Evolutionary conservation across 345 rosid genomes (phyloP), one percentile per base, ranked within the genome.

Genomic region (Arabidopsis arenosa): DNA sequence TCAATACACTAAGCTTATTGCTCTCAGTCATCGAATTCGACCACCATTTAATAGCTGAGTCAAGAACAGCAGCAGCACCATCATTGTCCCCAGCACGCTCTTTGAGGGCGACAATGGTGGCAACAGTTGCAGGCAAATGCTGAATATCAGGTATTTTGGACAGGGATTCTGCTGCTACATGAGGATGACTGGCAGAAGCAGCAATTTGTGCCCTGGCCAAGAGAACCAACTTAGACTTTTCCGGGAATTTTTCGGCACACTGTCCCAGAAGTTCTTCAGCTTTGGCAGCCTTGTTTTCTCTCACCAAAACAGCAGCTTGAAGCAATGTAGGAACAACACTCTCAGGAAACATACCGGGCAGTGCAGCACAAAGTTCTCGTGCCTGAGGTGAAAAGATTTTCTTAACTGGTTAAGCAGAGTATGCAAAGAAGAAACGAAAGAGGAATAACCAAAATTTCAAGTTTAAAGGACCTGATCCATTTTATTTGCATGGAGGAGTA

Each of bases 141-240:
- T 92, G 93, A 70, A 95, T 95, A 70, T 90, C 97, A 60, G 85
- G 63, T 61, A 92, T 79, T 84, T 83, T 90, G 35, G 86, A 75
- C 54, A 95, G 80, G 35, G 99, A 92, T 51, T 89, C 97, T 3
- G 93, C 97, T 59, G 97, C 96, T 45, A 95, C 81, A 15, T 83
- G 85, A 69, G 80, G 91, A 79, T 86, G 99, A 75, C 88, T 90
- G 62, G 97, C 93, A 13, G 87, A 88, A 7, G 97, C 93, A 73
- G 99, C 93, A 72, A 95, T 74, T 80, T 95, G 99, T 48, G 99
- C 97, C 82, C 91, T 90, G 18, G 97, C 92, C 66, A 95, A 86
- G 80, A 89, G 87, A 80, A 86, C 57, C 63, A 81, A 37, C 84
- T 83, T 85, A 37, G 97, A 88, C 73, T 87, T 88, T 4, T 86